Base-by-base conservation (phyloP, 345 rosid species). In the Tarenaya hassleriana region DNA sequence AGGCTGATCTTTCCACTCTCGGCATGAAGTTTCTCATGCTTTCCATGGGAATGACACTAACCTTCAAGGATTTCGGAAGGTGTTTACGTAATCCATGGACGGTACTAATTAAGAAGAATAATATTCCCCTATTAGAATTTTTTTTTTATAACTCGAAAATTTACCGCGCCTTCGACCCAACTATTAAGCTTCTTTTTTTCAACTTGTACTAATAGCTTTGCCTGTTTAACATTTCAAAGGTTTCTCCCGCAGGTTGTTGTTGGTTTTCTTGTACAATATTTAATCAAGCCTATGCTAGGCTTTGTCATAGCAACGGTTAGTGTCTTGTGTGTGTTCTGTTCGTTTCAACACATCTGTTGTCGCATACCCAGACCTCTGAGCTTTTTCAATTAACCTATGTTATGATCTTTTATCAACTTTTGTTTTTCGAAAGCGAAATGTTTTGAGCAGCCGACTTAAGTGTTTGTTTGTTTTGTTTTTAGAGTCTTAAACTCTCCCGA, bases 41-140 rank as follows among this genome's bases (percentile, higher is more conserved):
- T 50, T 92, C 96, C 50, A 92, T 92, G 98, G 98, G 95, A 51
- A 73, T 92, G 69, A 92, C 95, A 18, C 69, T 87, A 76, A 87
- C 82, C 1, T 92, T 92, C 61, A 90, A 87, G 47, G 94, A 92
- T 69, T 92, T 92, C 70, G 76, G 83, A 70, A 64, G 86, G 41
- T 87, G 98, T 65, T 73, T 87, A 55, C 82, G 86, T 58, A 92
- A 92, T 55, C 98, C 94, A 24, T 88, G 98, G 96, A 92, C 98
- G 73, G 90, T 92, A 79, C 76, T 87, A 51, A 42, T 24, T 2
- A 24, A 5, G 29, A 24, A 5, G 29, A 2, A 24, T 24, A 24
- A 24, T 2, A 24, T 24, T 24, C 5, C 5, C 3, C 5, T 24
- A 24, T 24, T 24, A 24, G 29, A 5, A 59, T 11, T n/a, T 19